Evolutionary conservation across 2,329 filamentous ascomycete genomes (phyloP), one percentile per base, ranked within the genome.

Genomic region (Claviceps purpurea): DNA sequence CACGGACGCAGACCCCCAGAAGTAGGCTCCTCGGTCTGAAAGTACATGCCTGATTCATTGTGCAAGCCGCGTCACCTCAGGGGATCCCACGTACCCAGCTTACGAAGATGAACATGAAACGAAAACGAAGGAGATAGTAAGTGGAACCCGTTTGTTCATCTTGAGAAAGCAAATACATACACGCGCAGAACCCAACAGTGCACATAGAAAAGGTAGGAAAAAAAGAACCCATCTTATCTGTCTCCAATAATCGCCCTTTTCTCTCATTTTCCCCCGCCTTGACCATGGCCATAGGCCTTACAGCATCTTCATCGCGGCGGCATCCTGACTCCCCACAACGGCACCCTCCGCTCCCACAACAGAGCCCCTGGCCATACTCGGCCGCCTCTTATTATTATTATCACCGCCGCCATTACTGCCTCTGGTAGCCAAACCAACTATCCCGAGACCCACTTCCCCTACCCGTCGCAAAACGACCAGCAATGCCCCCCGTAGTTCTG

Each of bases 391-490:
- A 40, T 61, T 62, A 26, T 62, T 59, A 20, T 13, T 8, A 11
- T 47, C 24, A 30, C 20, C n/a, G 16, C 30, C 30, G 30, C 30
- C 30, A 10, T 34, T 22, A 20, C 18, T 14, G 22, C 20, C 20
- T 20, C 20, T 24, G 20, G 61, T 63, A 37, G 62, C 61, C 72
- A 79, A 72, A 2, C 72, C 72, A 55, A 74, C 69, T 50, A 82
- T 79, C 3, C 78, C 80, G 0, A 85, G 65, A 18, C 73, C 76
- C 2, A 86, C 80, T 69, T 97, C 91, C 50, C 93, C 94, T 1
- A 97, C 84, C 40, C 90, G 77, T 59, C 84, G 77, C 56, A 96
- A 74, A 24, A 97, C 76, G 1, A 81, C 77, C 56, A 95, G 82
- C 43, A 98, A 74, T 1, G 87, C 85, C 10, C 80, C 69, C 55